Conservation (phyloP, 805 yeast genomes). For the Candida chauliodis region DNA sequence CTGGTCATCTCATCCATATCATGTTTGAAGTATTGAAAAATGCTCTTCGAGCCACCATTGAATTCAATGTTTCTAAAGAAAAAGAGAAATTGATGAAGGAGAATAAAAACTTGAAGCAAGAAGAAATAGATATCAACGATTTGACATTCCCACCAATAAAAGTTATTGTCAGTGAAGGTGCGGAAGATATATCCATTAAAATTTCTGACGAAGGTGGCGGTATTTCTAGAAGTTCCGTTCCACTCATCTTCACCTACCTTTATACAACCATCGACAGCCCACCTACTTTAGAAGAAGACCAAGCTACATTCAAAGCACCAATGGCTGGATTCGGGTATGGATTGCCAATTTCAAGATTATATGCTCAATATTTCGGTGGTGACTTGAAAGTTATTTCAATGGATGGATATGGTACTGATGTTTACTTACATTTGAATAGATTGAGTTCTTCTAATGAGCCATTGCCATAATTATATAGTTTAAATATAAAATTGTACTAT, state of each 20-base stretch:
- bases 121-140: slow-evolving; percentile 51
- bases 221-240: slow-evolving; percentile 77
- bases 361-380: slow-evolving; percentile 89
- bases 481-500: no score
- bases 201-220: slow-evolving; percentile 95
- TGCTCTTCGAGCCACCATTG: slow-evolving; percentile 85
- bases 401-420: slow-evolving; percentile 96
- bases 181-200: slow-evolving; percentile 86
- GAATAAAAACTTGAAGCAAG: slow-evolving; percentile 37
- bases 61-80: slow-evolving; percentile 58
- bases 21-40: slow-evolving; percentile 84
- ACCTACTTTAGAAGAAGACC: slow-evolving; percentile 62
- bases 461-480: slow-evolving; percentile 42
- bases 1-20: slow-evolving; percentile 91
- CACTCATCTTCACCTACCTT: slow-evolving; percentile 85
- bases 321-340: slow-evolving; percentile 96
- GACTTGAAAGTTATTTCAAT: slow-evolving; percentile 81
- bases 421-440: slow-evolving; percentile 79
- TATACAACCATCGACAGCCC: slow-evolving; percentile 81
- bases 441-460: slow-evolving; percentile 74
- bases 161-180: slow-evolving; percentile 83
- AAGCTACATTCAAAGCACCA: slow-evolving; percentile 76
- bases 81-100: slow-evolving; percentile 34
- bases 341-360: slow-evolving; percentile 77
- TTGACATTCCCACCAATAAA: slow-evolving; percentile 79